phyloP scores from a whole-genome alignment of 208 protist genomes.

The Acanthamoeba pearcei region DNA sequence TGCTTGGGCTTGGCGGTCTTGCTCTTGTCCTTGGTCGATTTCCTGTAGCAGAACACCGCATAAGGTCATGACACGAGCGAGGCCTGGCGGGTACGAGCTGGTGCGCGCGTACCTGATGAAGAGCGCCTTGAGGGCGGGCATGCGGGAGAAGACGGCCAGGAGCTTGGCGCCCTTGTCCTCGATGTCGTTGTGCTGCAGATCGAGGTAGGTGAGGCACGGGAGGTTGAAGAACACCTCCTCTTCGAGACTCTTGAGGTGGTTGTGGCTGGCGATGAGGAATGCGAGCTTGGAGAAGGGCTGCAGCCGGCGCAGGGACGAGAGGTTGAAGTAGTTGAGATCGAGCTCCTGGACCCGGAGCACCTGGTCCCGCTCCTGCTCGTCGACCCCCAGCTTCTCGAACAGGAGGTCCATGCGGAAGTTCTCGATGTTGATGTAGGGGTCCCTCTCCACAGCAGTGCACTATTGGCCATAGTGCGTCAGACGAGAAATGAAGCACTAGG shows the following conservation, averaged over 20 bases:
- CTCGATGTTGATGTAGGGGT: constrained; percentile 1
- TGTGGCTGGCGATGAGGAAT: constrained; percentile 55
- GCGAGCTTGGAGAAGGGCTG: constrained; percentile 6
- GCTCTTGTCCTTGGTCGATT: constrained; percentile 71
- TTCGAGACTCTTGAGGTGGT: constrained; percentile 46
- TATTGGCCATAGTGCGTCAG: background rate
- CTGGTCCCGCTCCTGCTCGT: background rate
- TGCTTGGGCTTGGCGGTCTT: constrained; percentile 62
- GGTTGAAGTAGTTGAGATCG: constrained; percentile 31
- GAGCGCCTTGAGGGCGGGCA: constrained; percentile 56
- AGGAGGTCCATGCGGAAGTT: constrained; percentile 68
- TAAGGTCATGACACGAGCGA: background rate
- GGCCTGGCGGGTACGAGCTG: no score
- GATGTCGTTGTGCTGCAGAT: constrained; percentile 51
- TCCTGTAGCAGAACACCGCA: background rate
- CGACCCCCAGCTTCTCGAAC: constrained; percentile 29
- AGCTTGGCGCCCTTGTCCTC: constrained; percentile 70
- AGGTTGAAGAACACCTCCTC: constrained; percentile 70
- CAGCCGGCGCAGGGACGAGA: constrained; percentile 20
- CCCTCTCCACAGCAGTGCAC: background rate
- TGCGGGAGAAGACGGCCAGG: constrained; percentile 26
- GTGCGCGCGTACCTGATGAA: constrained; percentile 18
- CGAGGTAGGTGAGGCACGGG: constrained; percentile 26
- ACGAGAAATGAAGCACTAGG: no score
- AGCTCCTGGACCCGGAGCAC: background rate